phyloP scores from a whole-genome alignment of 2,329 filamentous ascomycete species.

The Coniosporium tulheliwenetii region DNA sequence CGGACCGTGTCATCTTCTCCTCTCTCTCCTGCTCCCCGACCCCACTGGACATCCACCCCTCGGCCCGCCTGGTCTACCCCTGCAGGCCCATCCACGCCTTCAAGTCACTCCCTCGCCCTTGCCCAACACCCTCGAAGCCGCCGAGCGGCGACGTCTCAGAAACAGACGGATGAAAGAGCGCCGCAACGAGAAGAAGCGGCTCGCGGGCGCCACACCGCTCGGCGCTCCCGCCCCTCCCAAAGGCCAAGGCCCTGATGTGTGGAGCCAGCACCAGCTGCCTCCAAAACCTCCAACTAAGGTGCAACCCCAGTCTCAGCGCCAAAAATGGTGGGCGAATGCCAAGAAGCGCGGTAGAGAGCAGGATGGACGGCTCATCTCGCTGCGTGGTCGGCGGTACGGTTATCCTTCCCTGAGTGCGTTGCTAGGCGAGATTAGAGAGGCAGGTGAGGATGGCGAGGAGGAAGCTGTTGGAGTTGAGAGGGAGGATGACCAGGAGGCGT shows the following conservation, averaged over 20 bases:
- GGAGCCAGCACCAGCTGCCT: neutral
- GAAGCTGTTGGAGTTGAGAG: neutral
- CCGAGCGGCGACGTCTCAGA: too few species aligned
- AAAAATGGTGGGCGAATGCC: neutral
- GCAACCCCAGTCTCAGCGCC: neutral
- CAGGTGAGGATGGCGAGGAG: neutral
- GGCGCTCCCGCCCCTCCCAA: neutral
- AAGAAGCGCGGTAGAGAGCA: neutral
- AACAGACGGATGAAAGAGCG: too few species aligned
- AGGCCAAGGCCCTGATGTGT: neutral
- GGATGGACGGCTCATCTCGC: neutral
- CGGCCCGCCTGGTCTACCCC: too few species aligned
- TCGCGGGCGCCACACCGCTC: too few species aligned
- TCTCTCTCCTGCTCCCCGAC: too few species aligned
- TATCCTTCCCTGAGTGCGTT: neutral
- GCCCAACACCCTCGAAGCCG: too few species aligned
- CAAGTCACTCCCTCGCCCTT: too few species aligned
- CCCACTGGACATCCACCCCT: too few species aligned
- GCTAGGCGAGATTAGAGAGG: neutral
- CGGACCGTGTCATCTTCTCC: too few species aligned
- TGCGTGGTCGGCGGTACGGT: neutral
- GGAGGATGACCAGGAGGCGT: neutral
- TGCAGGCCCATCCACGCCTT: too few species aligned
- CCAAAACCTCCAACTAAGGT: neutral
- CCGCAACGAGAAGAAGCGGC: too few species aligned